Base-by-base conservation (phyloP, 1,284 basidiomycete genomes). In the Melampsora americana region DNA sequence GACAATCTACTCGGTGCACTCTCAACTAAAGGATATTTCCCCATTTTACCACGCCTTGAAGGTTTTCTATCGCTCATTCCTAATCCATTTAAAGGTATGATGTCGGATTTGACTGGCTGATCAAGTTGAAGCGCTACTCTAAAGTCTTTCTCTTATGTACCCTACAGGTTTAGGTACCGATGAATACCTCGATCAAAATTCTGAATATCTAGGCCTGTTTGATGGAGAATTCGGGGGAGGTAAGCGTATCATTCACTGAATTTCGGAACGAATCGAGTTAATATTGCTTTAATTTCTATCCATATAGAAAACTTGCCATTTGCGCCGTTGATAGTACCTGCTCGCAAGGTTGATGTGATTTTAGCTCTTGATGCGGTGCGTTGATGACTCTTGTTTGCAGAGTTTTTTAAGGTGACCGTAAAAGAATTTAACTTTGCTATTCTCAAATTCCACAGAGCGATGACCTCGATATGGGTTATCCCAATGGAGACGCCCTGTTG, bases 341-440 rank as follows among this genome's bases (percentile, higher is more conserved):
- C 64, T n/a, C 64, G 65, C 1, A 32, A 66, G 35, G 72, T 74
- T 9, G 72, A 74, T 28, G 53, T 67, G 3, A 74, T 74, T 18
- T 56, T 74, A 60, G 72, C 72, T 23, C 35, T 74, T 30, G 72
- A 74, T 67, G 72, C 64, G 50, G 72, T 74, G 65, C 66, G 42
- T 48, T 20, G 26, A n/a, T 42, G 6, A 6, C 5, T 28, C 53
- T 23, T 44, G 26, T 18, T 26, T 56, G 5, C 39, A 12, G 39
- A 42, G n/a, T 42, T 12, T 42, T 42, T 1, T 42, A 12, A 42
- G 1, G 12, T 9, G 39, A 9, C 39, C 11, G 12, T 42, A 12
- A 42, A 42, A 11, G 39, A 42, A 42, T 42, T 42, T 12, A 12
- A 42, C 39, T 42, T 42, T 5, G 39, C 39, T 12, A 42, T 1